phyloP scores from a whole-genome alignment of 495 filamentous ascomycete species.

The Penicillium herquei region DNA sequence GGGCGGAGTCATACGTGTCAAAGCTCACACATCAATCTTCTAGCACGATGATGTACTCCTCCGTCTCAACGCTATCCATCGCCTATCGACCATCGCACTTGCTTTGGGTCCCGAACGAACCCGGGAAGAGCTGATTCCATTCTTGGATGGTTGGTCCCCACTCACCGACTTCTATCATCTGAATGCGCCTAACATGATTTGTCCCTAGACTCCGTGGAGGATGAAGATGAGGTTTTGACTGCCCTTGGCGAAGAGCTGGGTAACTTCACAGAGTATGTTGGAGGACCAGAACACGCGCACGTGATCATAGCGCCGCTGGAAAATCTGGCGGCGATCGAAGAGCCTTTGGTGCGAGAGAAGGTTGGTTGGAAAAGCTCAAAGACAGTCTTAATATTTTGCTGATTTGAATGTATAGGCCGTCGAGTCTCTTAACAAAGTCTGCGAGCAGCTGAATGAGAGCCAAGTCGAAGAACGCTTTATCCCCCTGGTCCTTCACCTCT shows the following conservation, averaged over 20 bases:
- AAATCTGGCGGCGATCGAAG: conserved; percentile 97
- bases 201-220: conserved; percentile 87
- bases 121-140: conserved; percentile 96
- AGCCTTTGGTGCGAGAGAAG: conserved; percentile 96
- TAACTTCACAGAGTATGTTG: conserved; percentile 95
- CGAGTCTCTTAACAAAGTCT: conserved; percentile 98
- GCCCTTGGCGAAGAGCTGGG: conserved; percentile 95
- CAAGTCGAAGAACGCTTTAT: conserved; percentile 97
- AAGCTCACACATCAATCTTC: conserved; percentile 25
- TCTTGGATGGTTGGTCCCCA: conserved; percentile 79
- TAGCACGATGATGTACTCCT: conserved; percentile 98
- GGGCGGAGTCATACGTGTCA: conserved; percentile 6
- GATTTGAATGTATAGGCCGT: conserved; percentile 65
- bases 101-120: conserved; percentile 93
- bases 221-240: conserved; percentile 97
- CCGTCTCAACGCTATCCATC: conserved; percentile 96
- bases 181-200: conserved; percentile 27
- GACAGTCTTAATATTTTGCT: conserved; percentile 16
- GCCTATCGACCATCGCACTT: conserved; percentile 94
- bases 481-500: conserved; percentile 87
- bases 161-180: conserved; percentile 6
- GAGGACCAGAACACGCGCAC: conserved; percentile 89
- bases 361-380: conserved; percentile 43
- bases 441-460: conserved; percentile 79
- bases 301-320: conserved; percentile 95